Evolutionary conservation across 768 basidiomycete species (phyloP).

Genomic region (Phylloporus sp.): DNA sequence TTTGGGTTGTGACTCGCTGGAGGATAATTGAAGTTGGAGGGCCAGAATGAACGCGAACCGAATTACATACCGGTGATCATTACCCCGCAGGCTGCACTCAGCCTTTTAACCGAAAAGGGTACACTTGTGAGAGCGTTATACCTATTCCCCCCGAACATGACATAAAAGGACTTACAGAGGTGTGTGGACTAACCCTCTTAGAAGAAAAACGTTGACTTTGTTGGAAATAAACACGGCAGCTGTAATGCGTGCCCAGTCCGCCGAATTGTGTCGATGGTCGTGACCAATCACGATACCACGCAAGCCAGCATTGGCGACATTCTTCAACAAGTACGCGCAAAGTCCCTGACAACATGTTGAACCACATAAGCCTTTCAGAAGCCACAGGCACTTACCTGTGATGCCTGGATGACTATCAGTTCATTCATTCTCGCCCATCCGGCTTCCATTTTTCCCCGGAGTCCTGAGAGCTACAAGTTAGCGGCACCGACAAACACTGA

Average conservation of each 20-base stretch:
- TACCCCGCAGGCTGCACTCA: slow-evolving; percentile 73
- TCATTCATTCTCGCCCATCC: slow-evolving; percentile 94
- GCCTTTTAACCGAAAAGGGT: slow-evolving; percentile 65
- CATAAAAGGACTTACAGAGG: slow-evolving; percentile 50
- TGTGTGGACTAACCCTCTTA: slow-evolving; percentile 70
- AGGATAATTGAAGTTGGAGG: slow-evolving; percentile 1
- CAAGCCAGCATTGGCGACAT: slow-evolving; percentile 45
- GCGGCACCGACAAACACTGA: neutral
- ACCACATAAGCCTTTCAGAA: neutral
- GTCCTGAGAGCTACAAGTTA: slow-evolving; percentile 39
- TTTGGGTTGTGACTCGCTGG: slow-evolving; percentile 86
- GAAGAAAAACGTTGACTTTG: slow-evolving; percentile 65
- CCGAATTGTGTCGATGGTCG: slow-evolving; percentile 80
- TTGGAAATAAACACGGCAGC: slow-evolving; percentile 63
- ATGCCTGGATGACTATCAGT: slow-evolving; percentile 74
- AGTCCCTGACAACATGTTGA: slow-evolving; percentile 50
- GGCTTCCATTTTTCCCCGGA: slow-evolving; percentile 80
- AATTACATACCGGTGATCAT: slow-evolving; percentile 75
- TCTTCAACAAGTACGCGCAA: slow-evolving; percentile 59
- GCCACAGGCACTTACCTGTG: slow-evolving; percentile 47
- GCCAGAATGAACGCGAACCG: neutral
- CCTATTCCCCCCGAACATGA: neutral
- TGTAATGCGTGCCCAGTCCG: slow-evolving; percentile 70
- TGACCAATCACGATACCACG: slow-evolving; percentile 81
- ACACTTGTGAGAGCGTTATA: slow-evolving; percentile 45